These are phyloP conservation scores for Amanita fuliginea DNA, from an alignment of 768 basidiomycete species.

Conservation along the genomic window DNA sequence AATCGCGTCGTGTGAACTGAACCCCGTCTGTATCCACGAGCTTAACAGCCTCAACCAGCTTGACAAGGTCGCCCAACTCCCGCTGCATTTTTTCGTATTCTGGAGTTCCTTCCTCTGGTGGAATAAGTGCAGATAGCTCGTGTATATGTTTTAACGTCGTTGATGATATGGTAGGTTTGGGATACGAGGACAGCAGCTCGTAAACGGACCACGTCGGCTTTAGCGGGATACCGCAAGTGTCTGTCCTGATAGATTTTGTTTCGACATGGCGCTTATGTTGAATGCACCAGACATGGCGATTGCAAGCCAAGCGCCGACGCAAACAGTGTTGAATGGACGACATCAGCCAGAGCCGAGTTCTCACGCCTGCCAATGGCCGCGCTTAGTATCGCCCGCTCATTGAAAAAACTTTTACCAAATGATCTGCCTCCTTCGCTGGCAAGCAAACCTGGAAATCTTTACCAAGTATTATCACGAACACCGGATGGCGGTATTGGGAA, in stretches of 20 bases:
- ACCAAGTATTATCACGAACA: constrained; percentile 58
- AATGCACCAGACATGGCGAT: constrained; percentile 6
- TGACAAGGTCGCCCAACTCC: constrained; percentile 63
- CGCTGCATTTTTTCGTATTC: constrained; percentile 39
- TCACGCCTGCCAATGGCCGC: constrained; percentile 19
- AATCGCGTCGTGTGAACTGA: constrained; percentile 19
- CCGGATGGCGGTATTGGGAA: constrained; percentile 60
- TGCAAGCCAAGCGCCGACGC: constrained; percentile 8
- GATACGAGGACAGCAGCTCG: constrained; percentile 67
- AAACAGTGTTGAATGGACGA: constrained; percentile 11
- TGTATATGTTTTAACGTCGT: constrained; percentile 54
- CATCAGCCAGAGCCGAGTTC: constrained; percentile 12
- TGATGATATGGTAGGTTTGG: constrained; percentile 49
- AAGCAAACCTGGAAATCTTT: constrained; percentile 51
- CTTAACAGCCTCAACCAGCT: constrained; percentile 74
- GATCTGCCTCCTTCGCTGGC: constrained; percentile 51
- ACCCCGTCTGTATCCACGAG: constrained; percentile 37
- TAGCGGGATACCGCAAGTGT: constrained; percentile 53
- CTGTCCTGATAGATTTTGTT: constrained; percentile 22
- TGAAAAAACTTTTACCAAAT: constrained; percentile 49
- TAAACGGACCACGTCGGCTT: constrained; percentile 75
- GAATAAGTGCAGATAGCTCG: constrained; percentile 59
- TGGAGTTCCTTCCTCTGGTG: constrained; percentile 47
- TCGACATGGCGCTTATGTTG: background rate
- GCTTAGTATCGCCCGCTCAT: constrained; percentile 21